Percentiles rank a stretch among this genome's conserved stretches.
phyloP scores from a whole-genome alignment of 2,329 filamentous ascomycete genomes.

The Venturia asperata region DNA sequence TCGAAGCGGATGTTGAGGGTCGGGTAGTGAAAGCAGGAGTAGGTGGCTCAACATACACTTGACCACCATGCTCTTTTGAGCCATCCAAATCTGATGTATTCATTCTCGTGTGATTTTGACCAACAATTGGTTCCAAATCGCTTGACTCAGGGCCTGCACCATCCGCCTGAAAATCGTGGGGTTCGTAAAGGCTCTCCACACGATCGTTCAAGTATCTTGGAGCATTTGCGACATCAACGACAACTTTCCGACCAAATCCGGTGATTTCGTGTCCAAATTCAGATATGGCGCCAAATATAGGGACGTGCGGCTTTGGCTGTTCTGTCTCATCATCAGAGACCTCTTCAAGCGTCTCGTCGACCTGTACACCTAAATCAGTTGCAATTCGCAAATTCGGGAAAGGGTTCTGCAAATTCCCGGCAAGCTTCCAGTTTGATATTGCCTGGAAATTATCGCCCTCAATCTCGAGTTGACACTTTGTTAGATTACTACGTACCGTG shows the following conservation, averaged over 20 bases:
- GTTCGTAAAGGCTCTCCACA: slow-evolving; percentile 11
- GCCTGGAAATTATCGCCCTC: background rate
- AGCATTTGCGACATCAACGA: slow-evolving; percentile 14
- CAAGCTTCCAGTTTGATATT: background rate
- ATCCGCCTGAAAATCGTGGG: slow-evolving; percentile 4
- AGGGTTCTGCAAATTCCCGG: background rate
- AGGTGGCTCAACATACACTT: slow-evolving; percentile 1
- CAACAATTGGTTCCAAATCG: slow-evolving; percentile 1
- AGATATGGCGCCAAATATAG: background rate
- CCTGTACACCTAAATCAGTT: background rate
- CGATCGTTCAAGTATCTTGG: slow-evolving; percentile 9
- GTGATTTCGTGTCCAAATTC: background rate
- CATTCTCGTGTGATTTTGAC: background rate
- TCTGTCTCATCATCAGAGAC: slow-evolving; percentile 2
- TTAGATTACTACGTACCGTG: slow-evolving; percentile 30
- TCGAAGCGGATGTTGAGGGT: slow-evolving; percentile 7
- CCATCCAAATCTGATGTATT: background rate
- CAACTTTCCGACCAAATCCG: slow-evolving; percentile 13
- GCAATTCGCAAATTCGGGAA: background rate
- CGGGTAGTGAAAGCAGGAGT: background rate
- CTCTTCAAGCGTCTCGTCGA: slow-evolving; percentile 16
- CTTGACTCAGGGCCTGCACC: background rate
- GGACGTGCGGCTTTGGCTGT: background rate
- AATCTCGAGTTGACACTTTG: background rate
- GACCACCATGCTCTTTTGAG: background rate